Conservation (phyloP, 495 filamentous ascomycete species). For the Xylaria acuta region DNA sequence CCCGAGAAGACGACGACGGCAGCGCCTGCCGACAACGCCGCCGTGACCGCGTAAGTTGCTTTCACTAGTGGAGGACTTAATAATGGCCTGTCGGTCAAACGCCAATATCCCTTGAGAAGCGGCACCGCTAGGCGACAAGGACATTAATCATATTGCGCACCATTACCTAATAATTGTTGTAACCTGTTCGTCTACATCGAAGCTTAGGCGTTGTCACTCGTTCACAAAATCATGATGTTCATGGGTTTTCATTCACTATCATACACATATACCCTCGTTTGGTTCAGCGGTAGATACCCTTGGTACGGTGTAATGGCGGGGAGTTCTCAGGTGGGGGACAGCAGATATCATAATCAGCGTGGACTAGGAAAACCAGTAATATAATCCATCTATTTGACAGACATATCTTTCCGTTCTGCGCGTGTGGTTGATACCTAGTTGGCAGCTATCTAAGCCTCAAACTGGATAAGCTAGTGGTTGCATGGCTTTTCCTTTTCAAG, state of each 20-base stretch:
- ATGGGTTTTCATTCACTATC: neutral
- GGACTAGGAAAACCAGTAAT: constrained; percentile 4
- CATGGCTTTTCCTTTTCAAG: neutral
- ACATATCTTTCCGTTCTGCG: neutral
- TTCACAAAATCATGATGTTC: neutral
- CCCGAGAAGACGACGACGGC: constrained; percentile 52
- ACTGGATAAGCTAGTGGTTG: neutral
- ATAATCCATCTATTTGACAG: neutral
- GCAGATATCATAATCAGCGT: neutral
- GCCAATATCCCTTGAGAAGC: neutral
- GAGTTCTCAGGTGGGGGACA: constrained; percentile 10
- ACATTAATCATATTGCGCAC: neutral
- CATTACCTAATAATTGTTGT: neutral
- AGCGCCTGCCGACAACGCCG: constrained; percentile 31
- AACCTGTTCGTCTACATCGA: neutral
- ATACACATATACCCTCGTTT: constrained; percentile 25
- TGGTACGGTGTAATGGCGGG: constrained; percentile 6
- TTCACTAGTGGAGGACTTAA: neutral
- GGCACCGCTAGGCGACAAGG: neutral
- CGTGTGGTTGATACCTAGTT: neutral
- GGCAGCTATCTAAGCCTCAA: neutral
- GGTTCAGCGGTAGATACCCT: constrained; percentile 12
- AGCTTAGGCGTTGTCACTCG: neutral
- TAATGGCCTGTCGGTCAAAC: neutral
- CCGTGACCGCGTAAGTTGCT: constrained; percentile 36